Base-by-base conservation (phyloP, 176 grass and related monocot species). In the Otatea glauca region DNA sequence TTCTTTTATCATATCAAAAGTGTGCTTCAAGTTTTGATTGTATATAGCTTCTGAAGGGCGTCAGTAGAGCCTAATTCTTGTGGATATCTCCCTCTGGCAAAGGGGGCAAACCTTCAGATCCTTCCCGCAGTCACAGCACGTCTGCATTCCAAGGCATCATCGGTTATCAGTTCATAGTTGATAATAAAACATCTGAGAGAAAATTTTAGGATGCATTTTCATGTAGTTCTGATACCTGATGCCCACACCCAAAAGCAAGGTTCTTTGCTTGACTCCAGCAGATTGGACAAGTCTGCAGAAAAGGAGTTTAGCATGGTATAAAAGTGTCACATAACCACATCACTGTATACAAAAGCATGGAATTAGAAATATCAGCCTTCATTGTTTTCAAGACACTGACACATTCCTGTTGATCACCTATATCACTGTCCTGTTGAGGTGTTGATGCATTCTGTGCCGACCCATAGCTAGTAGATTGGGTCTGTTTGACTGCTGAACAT, bases 211-310 rank as follows among this genome's bases (percentile, higher is more conserved):
- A 5, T 50, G 34, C 2, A 20, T 58, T 34, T 75, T 38, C 15
- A 45, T 39, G 12, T 5, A 9, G 9, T 53, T 74, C 9, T 15
- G 1, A 43, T 92, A 97, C 94, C 94, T 94, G 94, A 89, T 97
- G 94, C 14, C 90, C 90, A 72, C 92, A 97, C 14, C 92, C 90
- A 65, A 97, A 94, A 82, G 94, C 94, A 53, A 94, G 90, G 72
- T 97, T 78, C 74, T 94, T 97, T 15, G 48, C 32, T 90, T 92
- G 77, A 24, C 44, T 70, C 92, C 86, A 85, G 84, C 94, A 97
- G 79, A 92, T 89, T 15, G 90, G 90, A 81, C 94, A 97, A 79
- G 69, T 86, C 94, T 97, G 81, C 21, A 42, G 15, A 45, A 63
- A 16, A 85, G 1, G 13, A 65, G 29, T 66, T 77, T 47, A 78